Conservation (phyloP, 768 basidiomycete species). For the Brasilioporus rufonigricans region DNA sequence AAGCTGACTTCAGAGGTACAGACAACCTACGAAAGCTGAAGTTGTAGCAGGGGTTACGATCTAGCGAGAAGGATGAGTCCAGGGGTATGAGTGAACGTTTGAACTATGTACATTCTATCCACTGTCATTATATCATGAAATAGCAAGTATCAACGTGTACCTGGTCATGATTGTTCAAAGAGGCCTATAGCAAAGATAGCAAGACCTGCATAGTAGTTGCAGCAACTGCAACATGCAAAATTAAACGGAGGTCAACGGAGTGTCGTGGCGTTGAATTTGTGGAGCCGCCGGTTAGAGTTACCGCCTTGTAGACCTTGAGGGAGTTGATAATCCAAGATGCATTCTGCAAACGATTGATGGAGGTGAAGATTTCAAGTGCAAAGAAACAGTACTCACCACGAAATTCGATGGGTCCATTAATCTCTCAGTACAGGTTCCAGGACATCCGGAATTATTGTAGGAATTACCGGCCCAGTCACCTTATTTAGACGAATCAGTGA, state of each 20-base stretch:
- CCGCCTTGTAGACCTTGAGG: conserved; percentile 70
- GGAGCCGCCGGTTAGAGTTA: conserved; percentile 40
- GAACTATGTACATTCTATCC: conserved; percentile 8
- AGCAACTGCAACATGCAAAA: conserved; percentile 10
- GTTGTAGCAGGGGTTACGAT: conserved; percentile 42
- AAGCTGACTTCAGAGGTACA: conserved; percentile 29
- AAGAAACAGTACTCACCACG: conserved; percentile 44
- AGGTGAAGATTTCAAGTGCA: background rate
- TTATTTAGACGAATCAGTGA: conserved; percentile 27
- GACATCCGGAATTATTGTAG: conserved; percentile 70
- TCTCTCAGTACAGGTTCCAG: conserved; percentile 65
- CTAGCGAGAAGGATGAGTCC: background rate
- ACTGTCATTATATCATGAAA: conserved; percentile 7
- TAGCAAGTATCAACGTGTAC: conserved; percentile 6
- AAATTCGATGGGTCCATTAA: conserved; percentile 72
- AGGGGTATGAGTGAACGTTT: background rate
- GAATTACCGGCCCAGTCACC: conserved; percentile 86
- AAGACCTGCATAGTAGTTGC: conserved; percentile 12
- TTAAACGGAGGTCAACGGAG: conserved; percentile 3
- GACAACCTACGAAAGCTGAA: conserved; percentile 13
- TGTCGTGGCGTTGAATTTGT: conserved; percentile 15
- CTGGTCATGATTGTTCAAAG: background rate
- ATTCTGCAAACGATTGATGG: conserved; percentile 45
- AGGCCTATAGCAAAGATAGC: conserved; percentile 16
- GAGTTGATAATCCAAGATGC: conserved; percentile 80